Conservation (phyloP, 257 asterid species). For the Anisodus tanguticus region DNA sequence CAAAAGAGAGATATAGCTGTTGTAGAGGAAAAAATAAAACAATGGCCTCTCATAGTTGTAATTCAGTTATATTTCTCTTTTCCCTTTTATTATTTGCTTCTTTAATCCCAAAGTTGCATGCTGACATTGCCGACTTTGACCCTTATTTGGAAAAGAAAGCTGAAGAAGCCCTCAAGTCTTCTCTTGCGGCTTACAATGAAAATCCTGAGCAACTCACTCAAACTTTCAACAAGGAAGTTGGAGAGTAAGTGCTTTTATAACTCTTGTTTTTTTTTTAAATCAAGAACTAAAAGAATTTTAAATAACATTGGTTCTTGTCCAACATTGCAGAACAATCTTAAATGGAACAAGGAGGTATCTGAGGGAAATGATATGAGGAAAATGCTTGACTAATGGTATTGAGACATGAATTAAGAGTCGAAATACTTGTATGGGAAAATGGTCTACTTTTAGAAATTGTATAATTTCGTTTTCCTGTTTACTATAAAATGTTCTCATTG, state of each 20-base stretch:
- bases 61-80: slow-evolving; percentile 7
- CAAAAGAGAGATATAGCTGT: background rate
- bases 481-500: background rate
- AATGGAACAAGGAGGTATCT: slow-evolving; percentile 44
- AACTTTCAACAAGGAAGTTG: slow-evolving; percentile 60
- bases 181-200: slow-evolving; percentile 53
- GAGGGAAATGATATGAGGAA: background rate
- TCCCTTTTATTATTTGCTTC: slow-evolving; percentile 21
- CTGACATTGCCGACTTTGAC: slow-evolving; percentile 52
- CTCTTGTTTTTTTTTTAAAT: background rate
- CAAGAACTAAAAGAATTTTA: background rate
- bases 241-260: slow-evolving; percentile 49
- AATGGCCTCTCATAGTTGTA: slow-evolving; percentile 17
- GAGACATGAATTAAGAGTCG: background rate
- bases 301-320: background rate
- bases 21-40: background rate
- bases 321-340: slow-evolving; percentile 27
- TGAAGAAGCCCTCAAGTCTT: slow-evolving; percentile 49
- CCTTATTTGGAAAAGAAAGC: slow-evolving; percentile 52
- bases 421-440: background rate
- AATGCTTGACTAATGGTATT: background rate
- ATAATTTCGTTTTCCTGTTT: background rate
- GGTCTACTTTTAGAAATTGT: background rate
- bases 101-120: slow-evolving; percentile 43
- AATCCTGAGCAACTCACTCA: slow-evolving; percentile 59